Conservation (phyloP, 2,329 filamentous ascomycete species). For the Metarhizium rileyi region DNA sequence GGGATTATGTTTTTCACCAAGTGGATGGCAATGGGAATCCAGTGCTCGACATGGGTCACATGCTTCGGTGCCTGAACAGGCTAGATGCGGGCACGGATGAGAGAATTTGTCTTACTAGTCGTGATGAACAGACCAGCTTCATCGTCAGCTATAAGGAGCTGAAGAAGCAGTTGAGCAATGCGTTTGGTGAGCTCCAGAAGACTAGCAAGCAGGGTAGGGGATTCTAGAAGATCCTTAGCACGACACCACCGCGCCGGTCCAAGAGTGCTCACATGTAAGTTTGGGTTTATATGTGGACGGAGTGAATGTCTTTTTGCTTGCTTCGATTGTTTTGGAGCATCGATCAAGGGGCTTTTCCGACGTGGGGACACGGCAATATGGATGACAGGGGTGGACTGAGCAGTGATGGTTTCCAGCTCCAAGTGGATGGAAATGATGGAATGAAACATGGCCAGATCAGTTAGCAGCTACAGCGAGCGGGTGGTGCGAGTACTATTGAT, state of each 20-base stretch:
- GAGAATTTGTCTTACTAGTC: slow-evolving; percentile 72
- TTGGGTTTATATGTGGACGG: neutral
- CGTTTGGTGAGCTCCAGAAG: slow-evolving; percentile 51
- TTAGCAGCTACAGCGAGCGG: neutral
- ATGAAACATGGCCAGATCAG: neutral
- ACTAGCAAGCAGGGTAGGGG: slow-evolving; percentile 26
- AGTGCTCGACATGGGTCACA: slow-evolving; percentile 78
- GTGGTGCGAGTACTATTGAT: neutral
- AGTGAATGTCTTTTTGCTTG: neutral
- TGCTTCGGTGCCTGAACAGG: slow-evolving; percentile 80
- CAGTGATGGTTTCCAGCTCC: neutral
- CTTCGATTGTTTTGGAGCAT: neutral
- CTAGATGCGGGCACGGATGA: slow-evolving; percentile 85
- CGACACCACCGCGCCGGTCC: slow-evolving; percentile 4
- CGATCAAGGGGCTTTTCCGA: neutral
- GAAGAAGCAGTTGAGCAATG: slow-evolving; percentile 51
- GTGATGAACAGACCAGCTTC: slow-evolving; percentile 84
- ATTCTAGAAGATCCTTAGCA: slow-evolving; percentile 20
- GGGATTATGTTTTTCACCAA: slow-evolving; percentile 96
- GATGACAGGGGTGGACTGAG: neutral
- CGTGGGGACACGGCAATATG: neutral
- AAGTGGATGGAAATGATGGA: neutral
- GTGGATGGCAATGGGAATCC: slow-evolving; percentile 78
- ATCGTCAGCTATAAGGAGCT: slow-evolving; percentile 86
- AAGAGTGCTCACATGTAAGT: slow-evolving; percentile 6